phyloP scores from a whole-genome alignment of 106 monocot species.

The Dendrobium chrysotoxum region DNA sequence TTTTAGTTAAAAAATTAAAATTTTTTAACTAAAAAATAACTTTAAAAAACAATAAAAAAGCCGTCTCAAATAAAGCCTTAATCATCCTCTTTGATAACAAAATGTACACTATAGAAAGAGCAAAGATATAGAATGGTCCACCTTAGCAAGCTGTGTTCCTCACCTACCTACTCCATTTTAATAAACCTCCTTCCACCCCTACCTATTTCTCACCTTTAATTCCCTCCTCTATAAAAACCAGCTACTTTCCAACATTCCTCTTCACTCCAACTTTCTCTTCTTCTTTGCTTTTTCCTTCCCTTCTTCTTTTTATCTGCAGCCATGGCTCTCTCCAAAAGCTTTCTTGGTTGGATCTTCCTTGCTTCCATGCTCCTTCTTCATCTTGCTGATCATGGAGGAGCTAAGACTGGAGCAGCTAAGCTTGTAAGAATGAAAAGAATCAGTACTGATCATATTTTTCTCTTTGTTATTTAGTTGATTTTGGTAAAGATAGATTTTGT shows the following conservation, averaged over 20 bases:
- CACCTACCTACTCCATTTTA: no score
- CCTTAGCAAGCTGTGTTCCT: background rate
- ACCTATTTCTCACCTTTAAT: no score
- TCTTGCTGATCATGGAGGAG: background rate
- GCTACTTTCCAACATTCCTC: background rate
- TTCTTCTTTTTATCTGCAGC: background rate
- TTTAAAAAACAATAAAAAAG: no score
- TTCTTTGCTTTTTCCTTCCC: background rate
- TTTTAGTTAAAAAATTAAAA: no score
- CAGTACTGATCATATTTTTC: background rate
- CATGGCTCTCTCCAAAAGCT: background rate
- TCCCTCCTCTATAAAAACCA: background rate
- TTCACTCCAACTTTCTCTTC: no score
- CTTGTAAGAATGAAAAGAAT: background rate
- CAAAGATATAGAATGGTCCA: background rate
- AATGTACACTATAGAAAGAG: background rate
- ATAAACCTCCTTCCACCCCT: no score
- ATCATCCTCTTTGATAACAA: no score
- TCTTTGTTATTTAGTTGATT: no score
- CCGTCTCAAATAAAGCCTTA: no score
- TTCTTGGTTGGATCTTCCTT: background rate
- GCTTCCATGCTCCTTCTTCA: background rate
- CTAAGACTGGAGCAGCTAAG: background rate
- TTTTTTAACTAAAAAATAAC: no score
- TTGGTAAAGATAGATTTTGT: no score